Evolutionary conservation across 768 basidiomycete genomes (phyloP).

Genomic region (Psilocybe sp.): DNA sequence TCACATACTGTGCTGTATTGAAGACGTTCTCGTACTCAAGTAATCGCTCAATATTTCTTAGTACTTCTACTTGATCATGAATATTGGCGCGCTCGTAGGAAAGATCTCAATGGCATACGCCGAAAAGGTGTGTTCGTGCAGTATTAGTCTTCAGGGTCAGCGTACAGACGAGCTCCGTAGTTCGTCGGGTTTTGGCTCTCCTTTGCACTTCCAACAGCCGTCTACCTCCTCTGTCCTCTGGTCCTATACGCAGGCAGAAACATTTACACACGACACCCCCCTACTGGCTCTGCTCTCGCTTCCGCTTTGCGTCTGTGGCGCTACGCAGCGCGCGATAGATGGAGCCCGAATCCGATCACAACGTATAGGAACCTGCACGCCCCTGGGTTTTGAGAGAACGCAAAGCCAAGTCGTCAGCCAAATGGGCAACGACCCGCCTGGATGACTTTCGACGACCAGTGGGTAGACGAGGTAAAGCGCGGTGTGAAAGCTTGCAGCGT

Average conservation of each 20-base stretch:
- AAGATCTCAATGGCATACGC: slow-evolving; percentile 72
- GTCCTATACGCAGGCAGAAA: slow-evolving; percentile 54
- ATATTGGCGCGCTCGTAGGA: slow-evolving; percentile 67
- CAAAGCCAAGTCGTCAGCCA: slow-evolving; percentile 55
- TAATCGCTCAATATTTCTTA: slow-evolving; percentile 13
- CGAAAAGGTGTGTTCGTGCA: slow-evolving; percentile 43
- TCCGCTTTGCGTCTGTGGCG: slow-evolving; percentile 46
- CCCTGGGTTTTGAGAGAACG: slow-evolving; percentile 69
- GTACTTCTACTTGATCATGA: slow-evolving; percentile 74
- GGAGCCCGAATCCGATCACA: slow-evolving; percentile 52
- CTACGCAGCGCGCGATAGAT: slow-evolving; percentile 44
- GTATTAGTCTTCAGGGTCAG: slow-evolving; percentile 10
- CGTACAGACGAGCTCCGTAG: slow-evolving; percentile 22
- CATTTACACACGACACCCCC: slow-evolving; percentile 53
- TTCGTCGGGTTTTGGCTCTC: slow-evolving; percentile 68
- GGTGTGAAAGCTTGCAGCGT: slow-evolving; percentile 71
- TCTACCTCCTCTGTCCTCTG: slow-evolving; percentile 64
- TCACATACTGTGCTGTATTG: slow-evolving; percentile 11
- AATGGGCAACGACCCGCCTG: slow-evolving; percentile 47
- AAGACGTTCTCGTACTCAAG: neutral
- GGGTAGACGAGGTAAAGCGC: slow-evolving; percentile 75
- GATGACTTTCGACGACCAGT: slow-evolving; percentile 78
- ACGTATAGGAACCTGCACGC: slow-evolving; percentile 48
- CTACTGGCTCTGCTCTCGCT: slow-evolving; percentile 62
- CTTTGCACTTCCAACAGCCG: slow-evolving; percentile 57